phyloP scores from a whole-genome alignment of 768 basidiomycete species.

The Trametes maxima region DNA sequence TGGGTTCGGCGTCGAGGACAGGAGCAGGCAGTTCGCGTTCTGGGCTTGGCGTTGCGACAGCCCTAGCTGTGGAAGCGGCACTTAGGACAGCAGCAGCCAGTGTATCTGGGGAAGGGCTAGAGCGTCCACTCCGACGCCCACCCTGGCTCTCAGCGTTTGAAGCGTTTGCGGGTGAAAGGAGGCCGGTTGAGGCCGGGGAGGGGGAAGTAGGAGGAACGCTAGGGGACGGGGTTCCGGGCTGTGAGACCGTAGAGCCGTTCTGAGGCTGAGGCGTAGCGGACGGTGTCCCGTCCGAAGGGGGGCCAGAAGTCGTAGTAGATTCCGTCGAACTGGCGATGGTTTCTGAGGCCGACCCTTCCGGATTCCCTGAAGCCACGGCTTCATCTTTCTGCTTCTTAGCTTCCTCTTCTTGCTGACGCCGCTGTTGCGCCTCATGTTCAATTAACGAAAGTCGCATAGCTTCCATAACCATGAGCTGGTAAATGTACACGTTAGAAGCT shows the following conservation, averaged over 20 bases:
- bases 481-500: neutral
- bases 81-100: no score
- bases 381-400: slow-evolving; percentile 48
- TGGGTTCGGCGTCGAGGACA: neutral
- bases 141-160: neutral
- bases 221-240: neutral
- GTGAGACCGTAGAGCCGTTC: neutral
- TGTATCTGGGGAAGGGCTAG: no score
- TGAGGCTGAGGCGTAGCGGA: neutral
- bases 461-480: slow-evolving; percentile 96
- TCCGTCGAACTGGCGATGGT: slow-evolving; percentile 31
- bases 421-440: slow-evolving; percentile 93
- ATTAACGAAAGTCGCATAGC: slow-evolving; percentile 95
- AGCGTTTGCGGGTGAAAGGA: neutral
- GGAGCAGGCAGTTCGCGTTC: neutral
- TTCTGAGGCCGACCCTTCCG: slow-evolving; percentile 33
- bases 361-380: slow-evolving; percentile 28
- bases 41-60: neutral
- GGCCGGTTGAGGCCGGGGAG: neutral
- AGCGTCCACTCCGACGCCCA: no score
- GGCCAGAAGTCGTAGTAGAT: neutral
- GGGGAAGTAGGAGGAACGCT: neutral
- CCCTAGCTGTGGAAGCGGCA: no score
- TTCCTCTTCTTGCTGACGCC: slow-evolving; percentile 71
- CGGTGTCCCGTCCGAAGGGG: neutral